Evolutionary conservation across 2,329 filamentous ascomycete genomes (phyloP), one percentile per base, ranked within the genome.

Genomic region (Grosmannia clavigera): DNA sequence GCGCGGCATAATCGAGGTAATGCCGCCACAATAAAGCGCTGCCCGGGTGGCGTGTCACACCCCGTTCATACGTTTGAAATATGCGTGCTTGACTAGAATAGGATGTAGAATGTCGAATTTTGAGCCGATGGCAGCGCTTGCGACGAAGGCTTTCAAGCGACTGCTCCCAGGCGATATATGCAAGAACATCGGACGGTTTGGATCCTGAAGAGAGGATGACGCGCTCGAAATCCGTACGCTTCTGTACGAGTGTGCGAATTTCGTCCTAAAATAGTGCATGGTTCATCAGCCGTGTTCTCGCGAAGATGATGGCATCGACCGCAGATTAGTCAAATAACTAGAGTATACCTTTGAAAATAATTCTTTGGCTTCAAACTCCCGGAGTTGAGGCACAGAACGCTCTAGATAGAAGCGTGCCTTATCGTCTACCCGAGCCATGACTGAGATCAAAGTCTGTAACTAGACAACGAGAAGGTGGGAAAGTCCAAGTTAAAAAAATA

Each of bases 321-420:
- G 6, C 12, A 19, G 40, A 43, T n/a, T 43, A 19, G 1, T 43
- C 5, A 38, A 7, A 31, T 38, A 10, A 14, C 35, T 10, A 12
- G 11, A 50, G 40, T 35, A 12, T 33, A 88, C 88, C 76, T 87
- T 85, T 63, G 81, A 83, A 75, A 99, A 99, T 66, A 99, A 88
- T 67, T 90, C 86, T 73, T 96, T 96, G 65, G 89, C 83, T 73
- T 95, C 88, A 72, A 90, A 95, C 68, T 96, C 91, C 64, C 91
- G 90, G 61, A 99, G 81, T 72, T 97, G 92, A 19, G 92, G 90
- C 52, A 96, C 89, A 2, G 88, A 87, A 66, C 92, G 87, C 76
- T 99, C 94, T 65, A 97, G 82, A 73, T 89, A 96, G 75, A 92
- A 97, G 61, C 92, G 89, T 60, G 92, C 94, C 75, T 96, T 97